Percentiles rank a stretch among this genome's conserved stretches.
These are phyloP conservation scores for Ajuga reptans DNA, from an alignment of 305 asterid species.

Conservation along the genomic window DNA sequence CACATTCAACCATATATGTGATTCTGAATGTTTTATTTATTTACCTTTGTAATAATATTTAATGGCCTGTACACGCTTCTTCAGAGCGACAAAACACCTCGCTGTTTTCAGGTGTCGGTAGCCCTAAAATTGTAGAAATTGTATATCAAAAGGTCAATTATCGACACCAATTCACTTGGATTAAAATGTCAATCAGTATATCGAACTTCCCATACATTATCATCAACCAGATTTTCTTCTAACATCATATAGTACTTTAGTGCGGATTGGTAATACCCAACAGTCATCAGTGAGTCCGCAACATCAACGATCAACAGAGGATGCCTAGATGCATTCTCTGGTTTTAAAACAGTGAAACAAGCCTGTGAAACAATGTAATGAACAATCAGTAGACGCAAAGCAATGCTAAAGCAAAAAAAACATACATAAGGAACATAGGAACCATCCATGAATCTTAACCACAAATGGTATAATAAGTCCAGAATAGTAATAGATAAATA, in stretches of 20 bases:
- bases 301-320: conserved; percentile 42
- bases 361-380: conserved; percentile 31
- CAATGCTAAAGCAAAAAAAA: conserved; percentile 10
- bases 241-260: conserved; percentile 54
- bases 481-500: neutral
- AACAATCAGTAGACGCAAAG: conserved; percentile 15
- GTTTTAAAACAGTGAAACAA: conserved; percentile 35
- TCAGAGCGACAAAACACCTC: conserved; percentile 40
- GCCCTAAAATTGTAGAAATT: conserved; percentile 36
- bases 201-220: conserved; percentile 29
- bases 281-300: conserved; percentile 51
- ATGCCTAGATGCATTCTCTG: conserved; percentile 30
- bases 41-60: conserved; percentile 49
- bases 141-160: conserved; percentile 11
- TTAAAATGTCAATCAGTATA: neutral
- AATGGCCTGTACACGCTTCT: conserved; percentile 39
- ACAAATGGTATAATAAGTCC: neutral
- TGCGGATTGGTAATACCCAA: conserved; percentile 45
- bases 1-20: conserved; percentile 5
- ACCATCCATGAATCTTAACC: neutral
- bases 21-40: conserved; percentile 11
- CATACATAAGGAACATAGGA: conserved; percentile 10
- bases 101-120: conserved; percentile 54
- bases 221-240: conserved; percentile 33
- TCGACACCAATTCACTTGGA: neutral